phyloP scores from a whole-genome alignment of 2,329 filamentous ascomycete species.

The Ceratocystis papillata region DNA sequence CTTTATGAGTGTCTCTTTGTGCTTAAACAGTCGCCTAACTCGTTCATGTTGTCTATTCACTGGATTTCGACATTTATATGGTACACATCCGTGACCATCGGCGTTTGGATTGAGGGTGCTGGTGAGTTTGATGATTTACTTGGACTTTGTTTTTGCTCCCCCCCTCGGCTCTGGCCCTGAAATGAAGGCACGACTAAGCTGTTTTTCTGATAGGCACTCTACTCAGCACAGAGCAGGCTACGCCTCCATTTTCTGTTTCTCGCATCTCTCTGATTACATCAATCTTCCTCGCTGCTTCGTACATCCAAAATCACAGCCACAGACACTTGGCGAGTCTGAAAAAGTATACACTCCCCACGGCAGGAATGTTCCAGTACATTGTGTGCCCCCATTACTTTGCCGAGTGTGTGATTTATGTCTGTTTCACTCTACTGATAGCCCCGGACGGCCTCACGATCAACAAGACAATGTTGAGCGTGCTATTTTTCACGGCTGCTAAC shows the following conservation, averaged over 20 bases:
- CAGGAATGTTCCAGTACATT: slow-evolving; percentile 59
- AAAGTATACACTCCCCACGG: slow-evolving; percentile 72
- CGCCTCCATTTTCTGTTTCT: not conserved
- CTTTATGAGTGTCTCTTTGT: slow-evolving; percentile 63
- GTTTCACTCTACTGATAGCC: slow-evolving; percentile 63
- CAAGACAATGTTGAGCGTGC: slow-evolving; percentile 57
- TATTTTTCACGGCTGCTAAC: slow-evolving; percentile 66
- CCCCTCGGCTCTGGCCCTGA: not conserved
- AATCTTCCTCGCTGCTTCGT: slow-evolving; percentile 58
- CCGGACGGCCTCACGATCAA: slow-evolving; percentile 58
- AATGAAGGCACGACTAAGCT: not conserved
- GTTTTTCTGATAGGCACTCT: not conserved
- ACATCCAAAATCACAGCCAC: slow-evolving; percentile 65
- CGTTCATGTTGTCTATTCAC: slow-evolving; percentile 75
- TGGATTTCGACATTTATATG: slow-evolving; percentile 70
- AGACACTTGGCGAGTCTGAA: slow-evolving; percentile 56
- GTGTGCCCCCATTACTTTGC: slow-evolving; percentile 86
- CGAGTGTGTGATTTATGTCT: slow-evolving; percentile 73
- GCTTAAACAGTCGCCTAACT: slow-evolving; percentile 51
- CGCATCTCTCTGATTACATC: slow-evolving; percentile 39
- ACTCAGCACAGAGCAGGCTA: not conserved
- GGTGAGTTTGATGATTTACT: slow-evolving; percentile 38
- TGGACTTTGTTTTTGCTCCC: not conserved
- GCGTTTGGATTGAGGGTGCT: slow-evolving; percentile 75
- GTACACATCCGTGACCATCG: slow-evolving; percentile 62